Evolutionary conservation across 805 yeast species (phyloP), one percentile per base, ranked within the genome.

Genomic region (Candida chauliodis): DNA sequence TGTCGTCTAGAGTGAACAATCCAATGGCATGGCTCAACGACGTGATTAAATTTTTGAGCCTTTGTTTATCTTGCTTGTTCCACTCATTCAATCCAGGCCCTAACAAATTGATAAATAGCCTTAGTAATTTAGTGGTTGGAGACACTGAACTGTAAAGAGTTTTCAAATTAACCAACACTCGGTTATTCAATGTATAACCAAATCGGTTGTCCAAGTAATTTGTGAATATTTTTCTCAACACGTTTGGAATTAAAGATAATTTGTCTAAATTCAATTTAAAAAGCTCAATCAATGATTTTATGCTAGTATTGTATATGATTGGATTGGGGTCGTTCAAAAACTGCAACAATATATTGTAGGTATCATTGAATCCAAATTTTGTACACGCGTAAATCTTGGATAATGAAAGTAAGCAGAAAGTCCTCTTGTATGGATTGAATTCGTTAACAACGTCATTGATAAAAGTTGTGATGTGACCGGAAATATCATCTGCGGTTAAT

Each of bases 291-390:
- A 84, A 54, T 0, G 93, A 75, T 33, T 73, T 74, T 48, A 89
- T 55, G 1, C 91, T 71, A 71, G 89, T 82, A 38, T 76, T 72
- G 53, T 86, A 90, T 13, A 93, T 89, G 1, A 77, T 63, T 0
- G 96, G 96, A 53, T 90, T 91, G 0, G 96, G 90, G 57, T 91
- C 98, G 15, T 63, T 63, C 3, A 81, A 56, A 20, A 91, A 66
- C 11, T 84, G 79, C 26, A 72, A 57, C 2, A 80, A 52, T 4
- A 87, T 78, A 24, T 78, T 79, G 40, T 73, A 66, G 3, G 82
- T 73, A 3, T 74, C 65, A 21, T 38, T 47, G 34, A 60, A 62
- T 1, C 65, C 66, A 14, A 41, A 16, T n/a, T 53, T 57, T 3
- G 61, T 52, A 30, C 49, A 34, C 25, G 53, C 43, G 41, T 58